A percentile compares a stretch with the other conserved stretches of the same genome.
phyloP scores from a whole-genome alignment of 176 grass and related monocot genomes.

The Triticum dicoccoides region DNA sequence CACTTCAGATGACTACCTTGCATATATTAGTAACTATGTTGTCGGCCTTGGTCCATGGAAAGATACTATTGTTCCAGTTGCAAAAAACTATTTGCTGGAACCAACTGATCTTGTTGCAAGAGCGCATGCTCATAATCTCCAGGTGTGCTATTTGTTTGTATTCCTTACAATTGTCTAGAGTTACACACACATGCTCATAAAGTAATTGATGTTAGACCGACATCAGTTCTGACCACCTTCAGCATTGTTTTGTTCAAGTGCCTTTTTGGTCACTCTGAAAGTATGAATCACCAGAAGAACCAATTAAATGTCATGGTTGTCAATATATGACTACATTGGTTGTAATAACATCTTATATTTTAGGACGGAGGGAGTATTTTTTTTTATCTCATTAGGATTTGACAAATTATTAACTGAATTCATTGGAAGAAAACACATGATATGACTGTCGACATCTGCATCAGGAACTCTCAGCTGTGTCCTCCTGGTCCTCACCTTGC shows the following conservation, averaged over 20 bases:
- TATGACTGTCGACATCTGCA: background rate
- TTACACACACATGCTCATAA: background rate
- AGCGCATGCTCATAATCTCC: slow-evolving; percentile 94
- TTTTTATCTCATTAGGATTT: background rate
- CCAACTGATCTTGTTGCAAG: slow-evolving; percentile 84
- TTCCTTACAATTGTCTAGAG: slow-evolving; percentile 7
- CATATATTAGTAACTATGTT: slow-evolving; percentile 74
- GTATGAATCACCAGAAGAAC: background rate
- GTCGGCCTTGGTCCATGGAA: slow-evolving; percentile 96
- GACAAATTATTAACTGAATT: background rate
- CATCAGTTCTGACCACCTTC: background rate
- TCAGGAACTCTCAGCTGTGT: background rate
- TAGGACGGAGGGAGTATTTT: background rate
- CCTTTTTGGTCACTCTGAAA: background rate
- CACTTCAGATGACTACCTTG: slow-evolving; percentile 80
- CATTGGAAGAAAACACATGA: background rate
- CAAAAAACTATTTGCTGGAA: slow-evolving; percentile 67
- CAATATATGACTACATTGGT: too few species aligned
- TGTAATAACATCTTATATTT: too few species aligned
- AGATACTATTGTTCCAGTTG: slow-evolving; percentile 74
- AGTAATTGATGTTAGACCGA: background rate
- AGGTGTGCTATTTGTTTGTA: slow-evolving; percentile 42
- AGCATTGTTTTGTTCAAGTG: background rate
- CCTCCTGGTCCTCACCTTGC: slow-evolving; percentile 1
- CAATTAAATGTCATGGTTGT: background rate